Conservation (phyloP, 352 stramenopile genomes). For the Phytopythium helicoides region DNA sequence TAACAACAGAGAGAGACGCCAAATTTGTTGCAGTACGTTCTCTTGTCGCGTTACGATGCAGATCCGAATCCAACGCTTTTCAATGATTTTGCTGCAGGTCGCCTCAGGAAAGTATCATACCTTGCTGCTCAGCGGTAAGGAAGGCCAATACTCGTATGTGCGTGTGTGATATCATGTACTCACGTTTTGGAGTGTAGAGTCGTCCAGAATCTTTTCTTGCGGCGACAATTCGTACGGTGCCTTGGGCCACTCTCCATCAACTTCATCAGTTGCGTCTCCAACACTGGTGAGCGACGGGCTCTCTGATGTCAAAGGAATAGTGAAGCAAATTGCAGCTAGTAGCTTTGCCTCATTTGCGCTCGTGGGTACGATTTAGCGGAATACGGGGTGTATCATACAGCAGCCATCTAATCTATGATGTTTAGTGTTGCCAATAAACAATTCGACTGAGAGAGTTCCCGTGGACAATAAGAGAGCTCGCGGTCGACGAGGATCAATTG, state of each 20-base stretch:
- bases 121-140: slow-evolving; percentile 62
- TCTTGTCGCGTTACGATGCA: neutral
- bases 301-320: slow-evolving; percentile 15
- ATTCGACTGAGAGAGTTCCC: slow-evolving; percentile 10
- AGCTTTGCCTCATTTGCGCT: slow-evolving; percentile 70
- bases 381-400: neutral
- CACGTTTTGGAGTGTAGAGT: slow-evolving; percentile 32
- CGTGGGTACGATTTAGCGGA: slow-evolving; percentile 32
- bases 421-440: slow-evolving; percentile 12
- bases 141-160: neutral
- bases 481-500: slow-evolving; percentile 15
- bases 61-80: too few relatives aligned
- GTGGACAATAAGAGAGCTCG: slow-evolving; percentile 10
- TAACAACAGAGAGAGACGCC: slow-evolving; percentile 55
- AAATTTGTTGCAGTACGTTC: slow-evolving; percentile 57
- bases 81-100: too few relatives aligned
- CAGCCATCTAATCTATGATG: neutral
- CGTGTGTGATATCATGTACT: neutral
- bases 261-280: slow-evolving; percentile 9
- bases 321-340: slow-evolving; percentile 57
- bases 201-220: slow-evolving; percentile 58
- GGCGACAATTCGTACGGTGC: slow-evolving; percentile 68
- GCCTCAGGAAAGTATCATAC: slow-evolving; percentile 76
- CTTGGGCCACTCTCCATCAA: neutral
- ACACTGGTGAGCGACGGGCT: slow-evolving; percentile 28